Conservation (phyloP, 108 stramenopile genomes). For the Skeletonema menzelii region DNA sequence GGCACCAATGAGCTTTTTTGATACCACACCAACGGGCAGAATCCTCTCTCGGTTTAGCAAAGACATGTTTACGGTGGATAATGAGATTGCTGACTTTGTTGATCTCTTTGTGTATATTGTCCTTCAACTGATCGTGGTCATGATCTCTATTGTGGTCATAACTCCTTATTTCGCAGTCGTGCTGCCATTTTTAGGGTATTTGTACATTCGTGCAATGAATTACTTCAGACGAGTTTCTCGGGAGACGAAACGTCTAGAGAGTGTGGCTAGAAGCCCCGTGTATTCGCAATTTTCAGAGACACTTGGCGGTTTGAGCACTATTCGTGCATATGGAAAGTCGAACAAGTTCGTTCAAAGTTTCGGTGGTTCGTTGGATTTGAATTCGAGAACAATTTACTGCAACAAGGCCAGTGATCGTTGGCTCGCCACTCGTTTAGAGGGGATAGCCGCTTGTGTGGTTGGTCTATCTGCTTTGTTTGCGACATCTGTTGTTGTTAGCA, state of each 20-base stretch:
- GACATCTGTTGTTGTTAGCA: conserved; percentile 55
- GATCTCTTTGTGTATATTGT: conserved; percentile 47
- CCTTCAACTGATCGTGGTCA: conserved; percentile 36
- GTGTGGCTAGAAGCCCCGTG: conserved; percentile 87
- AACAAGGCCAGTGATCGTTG: conserved; percentile 75
- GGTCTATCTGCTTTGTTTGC: conserved; percentile 71
- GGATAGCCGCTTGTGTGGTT: conserved; percentile 58
- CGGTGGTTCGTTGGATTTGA: conserved; percentile 63
- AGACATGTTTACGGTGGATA: conserved; percentile 76
- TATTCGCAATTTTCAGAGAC: conserved; percentile 96
- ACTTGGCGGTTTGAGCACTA: conserved; percentile 86
- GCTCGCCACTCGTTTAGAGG: conserved; percentile 80
- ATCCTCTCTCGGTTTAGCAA: conserved; percentile 84
- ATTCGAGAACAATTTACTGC: conserved; percentile 61
- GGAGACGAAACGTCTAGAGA: conserved; percentile 87
- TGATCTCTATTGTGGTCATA: conserved; percentile 41
- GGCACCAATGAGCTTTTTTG: conserved; percentile 91
- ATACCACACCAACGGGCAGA: conserved; percentile 92
- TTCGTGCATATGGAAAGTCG: conserved; percentile 81
- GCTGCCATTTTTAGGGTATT: conserved; percentile 51
- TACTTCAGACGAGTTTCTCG: conserved; percentile 73
- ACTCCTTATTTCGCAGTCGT: conserved; percentile 53
- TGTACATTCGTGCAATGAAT: conserved; percentile 69
- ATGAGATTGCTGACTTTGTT: conserved; percentile 46
- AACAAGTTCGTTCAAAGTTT: conserved; percentile 57